A percentile compares a stretch with the other conserved stretches of the same genome.
These are phyloP conservation scores for Cichorium intybus DNA, from an alignment of 140 eudicot species.

Conservation along the genomic window DNA sequence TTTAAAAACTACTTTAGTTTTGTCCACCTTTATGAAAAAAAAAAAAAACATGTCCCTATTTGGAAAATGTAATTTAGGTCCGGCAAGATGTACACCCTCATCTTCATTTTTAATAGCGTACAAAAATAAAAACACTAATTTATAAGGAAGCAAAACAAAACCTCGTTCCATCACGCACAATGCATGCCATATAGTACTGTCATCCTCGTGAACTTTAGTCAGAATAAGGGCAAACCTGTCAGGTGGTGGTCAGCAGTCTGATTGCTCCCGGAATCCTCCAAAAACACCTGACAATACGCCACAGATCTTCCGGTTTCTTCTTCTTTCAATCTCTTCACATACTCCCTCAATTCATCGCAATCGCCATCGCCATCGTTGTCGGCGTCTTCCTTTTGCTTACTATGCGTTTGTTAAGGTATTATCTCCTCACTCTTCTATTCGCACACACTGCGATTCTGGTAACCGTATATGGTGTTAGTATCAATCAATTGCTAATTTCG, in stretches of 20 bases:
- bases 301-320: constrained; percentile 12
- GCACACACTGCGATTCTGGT: not conserved
- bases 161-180: constrained; percentile 1
- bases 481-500: not conserved
- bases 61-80: too few relatives aligned
- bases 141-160: not conserved
- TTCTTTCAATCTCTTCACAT: not conserved
- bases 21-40: too few relatives aligned
- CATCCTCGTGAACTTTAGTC: constrained; percentile 17
- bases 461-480: not conserved
- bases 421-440: not conserved
- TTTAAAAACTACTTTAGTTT: too few relatives aligned
- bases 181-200: constrained; percentile 1
- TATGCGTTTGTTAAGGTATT: constrained; percentile 7
- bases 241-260: constrained; percentile 26
- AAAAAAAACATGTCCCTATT: too few relatives aligned
- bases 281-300: not conserved
- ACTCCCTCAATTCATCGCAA: not conserved
- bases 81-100: too few relatives aligned
- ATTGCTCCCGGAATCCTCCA: constrained; percentile 22
- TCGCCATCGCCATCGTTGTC: not conserved
- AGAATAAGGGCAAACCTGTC: constrained; percentile 20
- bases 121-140: too few relatives aligned
- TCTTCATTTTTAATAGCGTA: too few relatives aligned
- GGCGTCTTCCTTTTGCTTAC: not conserved